Percentiles rank a stretch among this genome's conserved stretches.
phyloP scores from a whole-genome alignment of 768 basidiomycete species.

The Auriscalpium microsporum region DNA sequence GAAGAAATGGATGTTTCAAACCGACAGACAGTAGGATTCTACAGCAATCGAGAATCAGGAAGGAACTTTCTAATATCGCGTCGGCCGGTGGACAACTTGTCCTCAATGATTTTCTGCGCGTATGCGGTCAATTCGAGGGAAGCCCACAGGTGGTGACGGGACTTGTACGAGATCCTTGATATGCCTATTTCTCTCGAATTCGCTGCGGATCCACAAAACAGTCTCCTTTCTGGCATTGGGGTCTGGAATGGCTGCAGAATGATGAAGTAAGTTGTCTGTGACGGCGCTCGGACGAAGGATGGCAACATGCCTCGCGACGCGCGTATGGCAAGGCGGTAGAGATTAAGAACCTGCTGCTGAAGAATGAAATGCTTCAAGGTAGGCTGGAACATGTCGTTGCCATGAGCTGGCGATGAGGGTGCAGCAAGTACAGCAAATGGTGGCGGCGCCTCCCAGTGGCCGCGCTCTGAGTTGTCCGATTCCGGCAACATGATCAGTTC shows the following conservation, averaged over 20 bases:
- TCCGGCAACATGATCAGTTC: slow-evolving; percentile 10
- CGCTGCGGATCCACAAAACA: slow-evolving; percentile 60
- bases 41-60: slow-evolving; percentile 21
- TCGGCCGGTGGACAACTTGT: slow-evolving; percentile 43
- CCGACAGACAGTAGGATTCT: too few relatives aligned
- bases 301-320: slow-evolving; percentile 49
- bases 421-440: neutral
- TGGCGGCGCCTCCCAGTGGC: too few relatives aligned
- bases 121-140: neutral
- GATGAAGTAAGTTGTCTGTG: slow-evolving; percentile 4
- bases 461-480: neutral
- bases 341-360: slow-evolving; percentile 45
- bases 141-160: slow-evolving; percentile 14
- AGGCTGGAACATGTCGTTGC: slow-evolving; percentile 9
- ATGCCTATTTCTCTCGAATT: slow-evolving; percentile 57
- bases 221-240: slow-evolving; percentile 54
- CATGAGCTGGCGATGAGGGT: neutral
- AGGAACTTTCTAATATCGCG: slow-evolving; percentile 58
- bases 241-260: slow-evolving; percentile 52
- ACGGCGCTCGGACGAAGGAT: neutral
- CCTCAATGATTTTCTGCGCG: slow-evolving; percentile 48
- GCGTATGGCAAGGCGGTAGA: slow-evolving; percentile 64
- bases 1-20: too few relatives aligned
- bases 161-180: slow-evolving; percentile 45
- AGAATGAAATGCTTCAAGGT: slow-evolving; percentile 74